phyloP scores from a whole-genome alignment of 148 eudicot species.

The Gaultheria prostrata region DNA sequence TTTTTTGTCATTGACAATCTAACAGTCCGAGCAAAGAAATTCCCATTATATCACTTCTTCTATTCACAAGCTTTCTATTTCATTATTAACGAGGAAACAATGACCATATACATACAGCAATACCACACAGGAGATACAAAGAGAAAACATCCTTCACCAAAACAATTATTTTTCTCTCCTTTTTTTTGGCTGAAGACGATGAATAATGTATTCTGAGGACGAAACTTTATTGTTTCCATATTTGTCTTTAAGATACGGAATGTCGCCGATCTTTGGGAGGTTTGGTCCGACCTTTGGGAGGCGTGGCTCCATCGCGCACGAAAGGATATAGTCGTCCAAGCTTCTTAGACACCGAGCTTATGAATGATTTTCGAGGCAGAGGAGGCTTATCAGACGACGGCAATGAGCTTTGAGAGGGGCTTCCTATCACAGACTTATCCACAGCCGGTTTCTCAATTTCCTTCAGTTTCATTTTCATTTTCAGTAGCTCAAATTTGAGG shows the following conservation, averaged over 20 bases:
- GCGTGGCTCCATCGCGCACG: slow-evolving; percentile 31
- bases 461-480: slow-evolving; percentile 58
- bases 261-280: slow-evolving; percentile 51
- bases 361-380: slow-evolving; percentile 59
- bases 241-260: slow-evolving; percentile 50
- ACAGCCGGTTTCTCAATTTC: slow-evolving; percentile 48
- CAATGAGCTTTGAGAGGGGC: slow-evolving; percentile 31
- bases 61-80: slow-evolving; percentile 8
- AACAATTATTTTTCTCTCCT: neutral
- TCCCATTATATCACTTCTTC: neutral
- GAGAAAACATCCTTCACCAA: neutral
- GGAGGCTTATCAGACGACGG: slow-evolving; percentile 46
- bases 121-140: neutral
- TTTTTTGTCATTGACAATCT: neutral
- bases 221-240: neutral
- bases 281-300: slow-evolving; percentile 44
- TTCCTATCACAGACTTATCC: slow-evolving; percentile 23
- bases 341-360: slow-evolving; percentile 59
- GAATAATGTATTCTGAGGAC: neutral
- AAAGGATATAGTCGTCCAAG: slow-evolving; percentile 53
- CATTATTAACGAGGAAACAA: neutral
- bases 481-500: slow-evolving; percentile 70
- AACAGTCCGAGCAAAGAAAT: neutral
- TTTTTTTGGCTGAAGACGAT: neutral
- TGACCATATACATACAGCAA: slow-evolving; percentile 3